These are phyloP conservation scores for Epichloe glyceriae DNA, from an alignment of 2,329 filamentous ascomycete species.

Conservation along the genomic window DNA sequence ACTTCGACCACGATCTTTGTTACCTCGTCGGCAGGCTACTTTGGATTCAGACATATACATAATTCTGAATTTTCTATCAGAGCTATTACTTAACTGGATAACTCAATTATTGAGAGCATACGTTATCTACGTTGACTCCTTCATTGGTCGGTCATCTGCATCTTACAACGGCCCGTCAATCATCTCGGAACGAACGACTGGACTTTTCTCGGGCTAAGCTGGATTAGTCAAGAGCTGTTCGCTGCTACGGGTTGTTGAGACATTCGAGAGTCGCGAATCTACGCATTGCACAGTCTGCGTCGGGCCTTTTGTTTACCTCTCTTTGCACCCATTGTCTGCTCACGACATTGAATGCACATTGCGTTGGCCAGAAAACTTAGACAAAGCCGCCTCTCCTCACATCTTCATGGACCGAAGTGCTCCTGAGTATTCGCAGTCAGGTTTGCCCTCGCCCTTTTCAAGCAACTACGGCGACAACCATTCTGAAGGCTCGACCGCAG, in stretches of 20 bases:
- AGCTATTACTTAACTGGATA: not conserved
- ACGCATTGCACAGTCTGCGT: slow-evolving; percentile 1
- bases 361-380: not conserved
- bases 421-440: slow-evolving; percentile 74
- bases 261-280: not conserved
- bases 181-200: not conserved
- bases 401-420: slow-evolving; percentile 47
- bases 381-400: slow-evolving; percentile 10
- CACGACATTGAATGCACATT: slow-evolving; percentile 6
- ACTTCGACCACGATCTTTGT: not conserved
- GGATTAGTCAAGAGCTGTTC: not conserved
- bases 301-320: not conserved
- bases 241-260: not conserved
- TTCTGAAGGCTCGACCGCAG: slow-evolving; percentile 80
- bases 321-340: slow-evolving; percentile 2
- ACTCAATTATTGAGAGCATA: not conserved
- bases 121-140: not conserved
- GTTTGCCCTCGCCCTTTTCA: slow-evolving; percentile 66
- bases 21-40: not conserved
- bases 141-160: not conserved
- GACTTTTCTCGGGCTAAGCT: not conserved
- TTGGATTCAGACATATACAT: not conserved
- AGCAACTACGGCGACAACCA: slow-evolving; percentile 53
- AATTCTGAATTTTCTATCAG: not conserved
- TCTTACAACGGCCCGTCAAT: not conserved